phyloP scores from a whole-genome alignment of 2,329 filamentous ascomycete species.

The Phaeosphaeria sp. region DNA sequence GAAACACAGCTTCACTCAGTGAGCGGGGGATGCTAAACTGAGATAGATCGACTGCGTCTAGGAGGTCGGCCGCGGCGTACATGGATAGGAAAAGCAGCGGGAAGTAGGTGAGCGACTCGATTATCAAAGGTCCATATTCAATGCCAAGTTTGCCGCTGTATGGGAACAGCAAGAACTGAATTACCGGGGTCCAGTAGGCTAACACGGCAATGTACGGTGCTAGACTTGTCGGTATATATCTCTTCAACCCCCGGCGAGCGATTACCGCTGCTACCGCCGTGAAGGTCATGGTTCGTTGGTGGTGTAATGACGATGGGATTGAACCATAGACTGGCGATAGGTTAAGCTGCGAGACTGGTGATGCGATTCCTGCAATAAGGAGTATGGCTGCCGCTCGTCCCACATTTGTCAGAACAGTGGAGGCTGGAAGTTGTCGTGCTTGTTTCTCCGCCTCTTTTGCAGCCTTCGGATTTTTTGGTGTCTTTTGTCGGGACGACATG shows the following conservation, averaged over 20 bases:
- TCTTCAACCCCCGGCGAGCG: conserved; percentile 64
- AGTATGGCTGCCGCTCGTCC: conserved; percentile 53
- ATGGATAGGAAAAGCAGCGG: conserved; percentile 50
- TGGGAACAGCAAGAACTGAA: conserved; percentile 74
- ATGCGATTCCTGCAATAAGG: conserved; percentile 66
- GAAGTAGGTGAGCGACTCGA: conserved; percentile 75
- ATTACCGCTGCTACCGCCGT: conserved; percentile 76
- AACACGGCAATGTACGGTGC: conserved; percentile 70
- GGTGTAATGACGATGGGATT: conserved; percentile 76
- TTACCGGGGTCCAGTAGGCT: conserved; percentile 74
- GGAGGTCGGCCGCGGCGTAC: conserved; percentile 54
- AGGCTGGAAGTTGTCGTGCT: conserved; percentile 27
- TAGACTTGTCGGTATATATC: conserved; percentile 57
- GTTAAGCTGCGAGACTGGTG: conserved; percentile 74
- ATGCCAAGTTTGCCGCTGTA: conserved; percentile 72
- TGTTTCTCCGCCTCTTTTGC: conserved; percentile 32
- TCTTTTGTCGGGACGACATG: conserved; percentile 45
- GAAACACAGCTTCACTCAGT: conserved; percentile 68
- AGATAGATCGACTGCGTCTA: conserved; percentile 67
- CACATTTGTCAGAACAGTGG: conserved; percentile 38
- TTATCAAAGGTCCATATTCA: conserved; percentile 74
- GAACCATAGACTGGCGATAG: conserved; percentile 89
- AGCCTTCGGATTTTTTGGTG: conserved; percentile 43
- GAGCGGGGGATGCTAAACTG: conserved; percentile 62
- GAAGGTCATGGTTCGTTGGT: conserved; percentile 69